phyloP scores from a whole-genome alignment of 306 rosid genomes.

The Trifolium pratense region DNA sequence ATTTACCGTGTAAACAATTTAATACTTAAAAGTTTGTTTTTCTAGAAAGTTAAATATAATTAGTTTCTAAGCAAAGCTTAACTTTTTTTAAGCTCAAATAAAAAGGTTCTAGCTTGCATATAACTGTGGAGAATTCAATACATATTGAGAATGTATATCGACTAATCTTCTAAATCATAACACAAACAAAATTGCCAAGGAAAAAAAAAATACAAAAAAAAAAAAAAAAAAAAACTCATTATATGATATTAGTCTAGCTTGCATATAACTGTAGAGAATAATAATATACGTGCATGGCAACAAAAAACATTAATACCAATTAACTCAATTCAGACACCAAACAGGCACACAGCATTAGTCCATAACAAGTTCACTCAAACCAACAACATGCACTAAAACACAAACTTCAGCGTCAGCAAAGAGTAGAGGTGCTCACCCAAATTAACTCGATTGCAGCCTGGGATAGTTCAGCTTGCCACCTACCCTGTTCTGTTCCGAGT shows the following conservation, averaged over 20 bases:
- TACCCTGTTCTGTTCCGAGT: constrained; percentile 82
- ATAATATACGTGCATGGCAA: not conserved
- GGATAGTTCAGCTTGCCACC: constrained; percentile 99
- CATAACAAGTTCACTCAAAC: constrained; percentile 24
- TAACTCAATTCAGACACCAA: constrained; percentile 3
- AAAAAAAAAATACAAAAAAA: not conserved
- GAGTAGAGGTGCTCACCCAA: constrained; percentile 61
- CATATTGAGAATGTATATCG: too few species aligned
- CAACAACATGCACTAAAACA: constrained; percentile 11
- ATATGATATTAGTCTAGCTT: not conserved
- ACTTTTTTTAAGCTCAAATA: constrained; percentile 3
- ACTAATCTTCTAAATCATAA: not conserved
- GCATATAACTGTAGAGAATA: not conserved
- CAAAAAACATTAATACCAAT: constrained; percentile 9
- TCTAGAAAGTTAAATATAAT: not conserved
- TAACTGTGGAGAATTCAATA: too few species aligned
- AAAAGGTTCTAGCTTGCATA: too few species aligned
- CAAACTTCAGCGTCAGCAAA: constrained; percentile 13
- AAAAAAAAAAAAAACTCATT: too few species aligned
- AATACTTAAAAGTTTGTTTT: not conserved
- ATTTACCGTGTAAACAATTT: not conserved
- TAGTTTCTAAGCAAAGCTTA: not conserved
- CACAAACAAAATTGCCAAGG: not conserved
- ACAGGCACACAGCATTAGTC: constrained; percentile 22
- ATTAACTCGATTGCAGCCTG: constrained; percentile 98